Percentiles rank a stretch among this genome's conserved stretches.
phyloP scores from a whole-genome alignment of 345 rosid species.

The Trapa incisa region DNA sequence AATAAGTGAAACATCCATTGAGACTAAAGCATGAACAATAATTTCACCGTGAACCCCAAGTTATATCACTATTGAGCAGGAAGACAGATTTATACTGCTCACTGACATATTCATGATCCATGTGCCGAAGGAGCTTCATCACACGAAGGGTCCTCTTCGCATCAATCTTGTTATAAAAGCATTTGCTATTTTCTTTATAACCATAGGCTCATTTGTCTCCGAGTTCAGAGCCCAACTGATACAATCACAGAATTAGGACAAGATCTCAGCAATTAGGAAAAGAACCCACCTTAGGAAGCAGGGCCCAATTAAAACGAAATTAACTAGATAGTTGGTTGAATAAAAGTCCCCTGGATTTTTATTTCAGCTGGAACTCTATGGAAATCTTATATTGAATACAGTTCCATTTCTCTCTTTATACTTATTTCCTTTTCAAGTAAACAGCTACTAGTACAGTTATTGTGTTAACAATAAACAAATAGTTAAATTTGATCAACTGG shows the following conservation, averaged over 20 bases:
- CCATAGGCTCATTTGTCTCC: constrained; percentile 70
- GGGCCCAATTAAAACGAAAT: neutral
- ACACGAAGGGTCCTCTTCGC: constrained; percentile 96
- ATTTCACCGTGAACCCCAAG: neutral
- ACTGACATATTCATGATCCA: constrained; percentile 93
- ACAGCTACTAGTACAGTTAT: no score
- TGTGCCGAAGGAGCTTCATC: constrained; percentile 92
- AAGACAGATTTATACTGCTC: constrained; percentile 16
- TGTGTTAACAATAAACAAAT: no score
- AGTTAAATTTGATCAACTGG: no score
- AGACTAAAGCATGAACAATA: neutral
- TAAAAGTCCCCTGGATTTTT: neutral
- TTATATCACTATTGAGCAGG: neutral
- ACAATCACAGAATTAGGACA: neutral
- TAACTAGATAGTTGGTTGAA: neutral
- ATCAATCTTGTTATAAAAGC: constrained; percentile 62
- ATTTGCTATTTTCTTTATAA: constrained; percentile 76
- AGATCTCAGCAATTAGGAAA: neutral
- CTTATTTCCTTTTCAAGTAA: no score
- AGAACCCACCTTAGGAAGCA: neutral
- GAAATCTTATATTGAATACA: neutral
- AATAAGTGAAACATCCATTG: neutral
- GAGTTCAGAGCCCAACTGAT: constrained; percentile 58
- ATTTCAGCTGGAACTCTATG: neutral
- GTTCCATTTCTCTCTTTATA: neutral